phyloP scores from a whole-genome alignment of 768 basidiomycete genomes.

The Leccinum fibrillosum region DNA sequence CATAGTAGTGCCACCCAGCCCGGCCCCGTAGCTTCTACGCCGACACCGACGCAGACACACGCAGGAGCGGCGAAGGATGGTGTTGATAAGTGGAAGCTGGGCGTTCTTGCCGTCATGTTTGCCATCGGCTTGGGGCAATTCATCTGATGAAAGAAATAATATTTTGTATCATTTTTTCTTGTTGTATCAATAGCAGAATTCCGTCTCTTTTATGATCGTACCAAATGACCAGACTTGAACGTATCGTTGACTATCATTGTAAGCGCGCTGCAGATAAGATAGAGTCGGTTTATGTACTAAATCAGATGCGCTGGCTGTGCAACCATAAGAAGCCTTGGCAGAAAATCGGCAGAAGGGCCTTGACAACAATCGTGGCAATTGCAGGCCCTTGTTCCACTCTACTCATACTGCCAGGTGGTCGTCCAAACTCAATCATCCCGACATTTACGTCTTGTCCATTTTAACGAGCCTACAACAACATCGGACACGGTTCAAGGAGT shows the following conservation, averaged over 20 bases:
- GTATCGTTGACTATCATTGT: too few species aligned
- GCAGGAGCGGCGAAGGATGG: not conserved
- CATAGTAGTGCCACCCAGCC: constrained; percentile 34
- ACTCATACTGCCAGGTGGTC: not conserved
- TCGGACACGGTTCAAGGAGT: not conserved
- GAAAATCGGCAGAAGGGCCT: not conserved
- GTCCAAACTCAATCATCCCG: not conserved
- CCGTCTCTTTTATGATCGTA: not conserved
- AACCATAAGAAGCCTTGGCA: not conserved
- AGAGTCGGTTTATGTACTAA: not conserved
- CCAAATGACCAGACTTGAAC: too few species aligned
- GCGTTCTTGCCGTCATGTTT: constrained; percentile 1
- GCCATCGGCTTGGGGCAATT: constrained; percentile 3
- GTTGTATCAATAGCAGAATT: not conserved
- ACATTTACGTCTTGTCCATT: not conserved
- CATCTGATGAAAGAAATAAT: constrained; percentile 5
- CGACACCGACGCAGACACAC: not conserved
- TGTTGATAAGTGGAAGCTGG: not conserved
- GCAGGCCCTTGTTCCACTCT: not conserved
- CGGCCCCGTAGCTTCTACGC: constrained; percentile 36
- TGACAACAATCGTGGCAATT: not conserved
- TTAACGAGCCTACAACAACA: not conserved
- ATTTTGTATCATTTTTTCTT: not conserved
- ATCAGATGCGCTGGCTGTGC: constrained; percentile 14
- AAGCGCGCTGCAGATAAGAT: constrained; percentile 11